Conservation (phyloP, 192 early-diverging fungal species). For the Thoreauomyces humboldtii region DNA sequence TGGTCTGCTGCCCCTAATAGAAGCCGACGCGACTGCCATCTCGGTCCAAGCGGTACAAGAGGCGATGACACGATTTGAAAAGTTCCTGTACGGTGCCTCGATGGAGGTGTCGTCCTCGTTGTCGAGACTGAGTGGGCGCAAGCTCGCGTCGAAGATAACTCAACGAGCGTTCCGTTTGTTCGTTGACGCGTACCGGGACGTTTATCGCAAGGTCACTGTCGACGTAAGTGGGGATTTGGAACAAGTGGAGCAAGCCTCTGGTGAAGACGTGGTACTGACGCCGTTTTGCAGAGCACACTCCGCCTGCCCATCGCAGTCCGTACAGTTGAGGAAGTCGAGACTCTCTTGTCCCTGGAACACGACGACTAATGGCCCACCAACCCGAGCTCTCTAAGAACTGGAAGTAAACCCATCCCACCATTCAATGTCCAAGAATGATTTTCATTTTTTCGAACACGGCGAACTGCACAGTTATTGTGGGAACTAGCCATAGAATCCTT, state of each 20-base stretch:
- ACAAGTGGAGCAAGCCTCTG: no score
- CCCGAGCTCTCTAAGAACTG: no score
- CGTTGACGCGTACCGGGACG: slow-evolving; percentile 56
- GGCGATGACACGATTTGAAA: slow-evolving; percentile 62
- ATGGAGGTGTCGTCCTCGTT: slow-evolving; percentile 57
- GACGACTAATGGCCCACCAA: no score
- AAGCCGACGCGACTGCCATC: slow-evolving; percentile 46
- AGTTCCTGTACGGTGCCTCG: slow-evolving; percentile 59
- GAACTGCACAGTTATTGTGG: slow-evolving; percentile 59
- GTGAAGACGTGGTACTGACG: no score
- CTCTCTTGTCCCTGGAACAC: slow-evolving; percentile 39
- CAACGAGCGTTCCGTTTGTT: slow-evolving; percentile 55
- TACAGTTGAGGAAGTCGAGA: slow-evolving; percentile 73
- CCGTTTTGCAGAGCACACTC: slow-evolving; percentile 25
- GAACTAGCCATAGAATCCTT: slow-evolving; percentile 58
- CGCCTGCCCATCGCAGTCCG: slow-evolving; percentile 55
- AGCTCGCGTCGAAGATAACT: slow-evolving; percentile 39
- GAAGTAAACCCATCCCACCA: no score
- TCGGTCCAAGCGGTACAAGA: slow-evolving; percentile 48
- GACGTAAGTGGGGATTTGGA: slow-evolving; percentile 10
- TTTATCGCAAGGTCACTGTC: slow-evolving; percentile 55
- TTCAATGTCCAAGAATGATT: no score
- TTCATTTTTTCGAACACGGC: slow-evolving; percentile 49
- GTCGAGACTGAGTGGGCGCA: slow-evolving; percentile 30
- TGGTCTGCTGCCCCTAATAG: slow-evolving; percentile 34